phyloP scores from a whole-genome alignment of 2,329 filamentous ascomycete genomes.

The Elsinoe australis region DNA sequence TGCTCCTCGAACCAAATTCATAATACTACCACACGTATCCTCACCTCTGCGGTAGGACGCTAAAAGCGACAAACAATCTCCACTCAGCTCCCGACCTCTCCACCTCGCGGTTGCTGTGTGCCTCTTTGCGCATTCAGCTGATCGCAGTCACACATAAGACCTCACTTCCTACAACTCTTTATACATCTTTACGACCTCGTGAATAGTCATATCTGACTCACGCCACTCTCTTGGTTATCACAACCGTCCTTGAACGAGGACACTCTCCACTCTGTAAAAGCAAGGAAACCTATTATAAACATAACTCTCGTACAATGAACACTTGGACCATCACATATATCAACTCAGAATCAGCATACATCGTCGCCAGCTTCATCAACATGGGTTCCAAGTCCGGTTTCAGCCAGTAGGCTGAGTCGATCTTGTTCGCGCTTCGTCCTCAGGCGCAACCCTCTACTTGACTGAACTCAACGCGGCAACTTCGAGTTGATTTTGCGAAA shows the following conservation, averaged over 20 bases:
- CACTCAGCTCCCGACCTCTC: constrained; percentile 10
- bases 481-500: constrained; percentile 1
- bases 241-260: constrained; percentile 2
- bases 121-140: constrained; percentile 16
- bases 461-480: not conserved
- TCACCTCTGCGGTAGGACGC: constrained; percentile 17
- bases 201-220: constrained; percentile 8
- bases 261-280: constrained; percentile 14
- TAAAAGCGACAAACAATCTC: constrained; percentile 9
- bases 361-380: not conserved
- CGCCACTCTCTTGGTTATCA: constrained; percentile 2
- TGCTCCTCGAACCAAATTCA: not conserved
- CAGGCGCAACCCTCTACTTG: constrained; percentile 4
- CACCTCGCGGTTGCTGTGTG: constrained; percentile 14
- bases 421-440: not conserved
- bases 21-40: constrained; percentile 4
- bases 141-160: not conserved
- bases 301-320: constrained; percentile 12
- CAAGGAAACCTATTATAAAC: constrained; percentile 9
- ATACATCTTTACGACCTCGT: not conserved
- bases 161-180: not conserved
- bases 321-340: not conserved
- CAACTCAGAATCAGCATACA: constrained; percentile 5
- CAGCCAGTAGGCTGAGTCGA: constrained; percentile 15
- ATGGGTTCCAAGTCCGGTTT: constrained; percentile 7